Evolutionary conservation across 805 yeast genomes (phyloP).

Genomic region (Yarrowia sp.): DNA sequence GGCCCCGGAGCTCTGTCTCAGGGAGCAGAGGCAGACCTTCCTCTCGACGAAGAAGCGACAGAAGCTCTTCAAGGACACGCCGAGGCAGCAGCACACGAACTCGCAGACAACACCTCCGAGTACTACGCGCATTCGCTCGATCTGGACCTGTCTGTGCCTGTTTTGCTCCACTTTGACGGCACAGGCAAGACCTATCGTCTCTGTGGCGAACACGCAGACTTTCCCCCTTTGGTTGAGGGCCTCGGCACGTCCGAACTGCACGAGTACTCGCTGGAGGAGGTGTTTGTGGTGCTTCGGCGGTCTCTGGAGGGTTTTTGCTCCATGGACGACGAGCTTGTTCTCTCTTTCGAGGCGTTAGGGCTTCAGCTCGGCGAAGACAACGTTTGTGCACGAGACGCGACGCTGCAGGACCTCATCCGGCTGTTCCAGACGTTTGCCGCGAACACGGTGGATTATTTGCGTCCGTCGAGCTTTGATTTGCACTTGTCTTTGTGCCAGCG

Average conservation of each 20-base stretch:
- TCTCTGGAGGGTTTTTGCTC: conserved; percentile 18
- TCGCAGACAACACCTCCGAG: not conserved
- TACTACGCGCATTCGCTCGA: conserved; percentile 10
- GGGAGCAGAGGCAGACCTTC: not conserved
- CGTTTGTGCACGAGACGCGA: conserved; percentile 33
- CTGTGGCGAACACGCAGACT: not conserved
- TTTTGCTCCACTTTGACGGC: not conserved
- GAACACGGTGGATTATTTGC: conserved; percentile 26
- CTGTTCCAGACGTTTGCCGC: conserved; percentile 31
- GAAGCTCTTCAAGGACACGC: conserved; percentile 19
- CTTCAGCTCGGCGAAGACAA: conserved; percentile 36
- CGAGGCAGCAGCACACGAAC: not conserved
- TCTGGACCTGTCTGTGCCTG: conserved; percentile 2
- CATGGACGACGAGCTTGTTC: conserved; percentile 31
- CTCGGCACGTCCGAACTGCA: not conserved
- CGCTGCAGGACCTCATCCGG: conserved; percentile 32
- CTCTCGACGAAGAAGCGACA: not conserved
- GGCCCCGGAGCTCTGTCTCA: not conserved
- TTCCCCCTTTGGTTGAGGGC: not conserved
- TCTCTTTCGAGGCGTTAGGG: conserved; percentile 32
- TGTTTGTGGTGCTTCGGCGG: conserved; percentile 29
- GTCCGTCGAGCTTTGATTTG: conserved; percentile 28
- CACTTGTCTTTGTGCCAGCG: conserved; percentile 27
- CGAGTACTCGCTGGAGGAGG: conserved; percentile 30
- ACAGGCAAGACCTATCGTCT: conserved; percentile 3